A percentile compares a stretch with the other conserved stretches of the same genome.
These are phyloP conservation scores for Fusarium subglutinans DNA, from an alignment of 2,329 filamentous ascomycete species.

Conservation along the genomic window DNA sequence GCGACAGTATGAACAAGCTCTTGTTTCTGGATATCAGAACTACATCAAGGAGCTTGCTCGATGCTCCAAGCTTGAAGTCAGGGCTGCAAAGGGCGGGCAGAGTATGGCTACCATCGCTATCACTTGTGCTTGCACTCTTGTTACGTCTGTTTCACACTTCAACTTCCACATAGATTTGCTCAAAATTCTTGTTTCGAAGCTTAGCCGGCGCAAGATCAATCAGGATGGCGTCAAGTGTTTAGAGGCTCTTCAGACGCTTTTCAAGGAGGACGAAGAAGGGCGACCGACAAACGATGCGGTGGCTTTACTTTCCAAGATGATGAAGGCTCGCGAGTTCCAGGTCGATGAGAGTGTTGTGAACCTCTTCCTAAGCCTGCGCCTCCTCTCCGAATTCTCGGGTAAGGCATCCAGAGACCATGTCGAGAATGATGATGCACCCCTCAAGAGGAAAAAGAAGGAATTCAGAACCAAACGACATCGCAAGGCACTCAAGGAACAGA, in stretches of 20 bases:
- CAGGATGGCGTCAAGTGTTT: slow-evolving; percentile 81
- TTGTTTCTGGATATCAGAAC: slow-evolving; percentile 84
- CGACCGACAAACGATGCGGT: slow-evolving; percentile 88
- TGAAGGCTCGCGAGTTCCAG: slow-evolving; percentile 85
- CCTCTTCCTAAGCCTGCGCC: slow-evolving; percentile 86
- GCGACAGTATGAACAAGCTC: slow-evolving; percentile 84
- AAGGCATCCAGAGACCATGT: slow-evolving; percentile 83
- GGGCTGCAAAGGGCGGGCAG: slow-evolving; percentile 51
- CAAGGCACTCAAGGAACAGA: slow-evolving; percentile 86
- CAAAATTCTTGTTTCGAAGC: slow-evolving; percentile 84
- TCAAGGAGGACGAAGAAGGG: slow-evolving; percentile 89
- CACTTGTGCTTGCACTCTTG: slow-evolving; percentile 82
- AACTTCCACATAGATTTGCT: slow-evolving; percentile 92
- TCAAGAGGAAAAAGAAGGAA: slow-evolving; percentile 75
- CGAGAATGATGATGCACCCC: slow-evolving; percentile 64
- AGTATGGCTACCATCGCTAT: slow-evolving; percentile 79
- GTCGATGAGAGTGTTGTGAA: slow-evolving; percentile 89
- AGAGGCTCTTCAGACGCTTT: slow-evolving; percentile 81
- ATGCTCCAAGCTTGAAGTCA: slow-evolving; percentile 67
- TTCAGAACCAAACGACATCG: slow-evolving; percentile 90
- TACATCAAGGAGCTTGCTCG: slow-evolving; percentile 81
- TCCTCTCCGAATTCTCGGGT: slow-evolving; percentile 86
- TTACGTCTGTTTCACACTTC: slow-evolving; percentile 91
- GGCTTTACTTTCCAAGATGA: slow-evolving; percentile 88
- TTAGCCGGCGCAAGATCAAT: slow-evolving; percentile 78